phyloP scores from a whole-genome alignment of 192 early-diverging fungal species.

The Coemansia sp. region DNA sequence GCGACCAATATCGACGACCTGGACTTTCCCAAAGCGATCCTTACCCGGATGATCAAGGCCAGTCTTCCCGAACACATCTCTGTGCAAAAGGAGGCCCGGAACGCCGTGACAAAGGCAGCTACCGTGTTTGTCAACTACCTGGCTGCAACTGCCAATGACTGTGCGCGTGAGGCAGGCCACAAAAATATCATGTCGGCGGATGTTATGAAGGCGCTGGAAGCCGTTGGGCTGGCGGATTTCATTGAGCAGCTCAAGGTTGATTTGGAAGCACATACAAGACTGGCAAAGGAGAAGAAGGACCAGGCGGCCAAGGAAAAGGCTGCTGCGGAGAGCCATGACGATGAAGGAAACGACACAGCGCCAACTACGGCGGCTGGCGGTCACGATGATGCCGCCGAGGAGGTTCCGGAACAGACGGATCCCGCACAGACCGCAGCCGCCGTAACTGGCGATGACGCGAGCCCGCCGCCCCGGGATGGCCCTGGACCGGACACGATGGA shows the following conservation, averaged over 20 bases:
- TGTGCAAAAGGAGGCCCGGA: conserved; percentile 38
- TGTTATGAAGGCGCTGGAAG: conserved; percentile 34
- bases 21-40: conserved; percentile 40
- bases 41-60: conserved; percentile 30
- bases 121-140: conserved; percentile 44
- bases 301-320: conserved; percentile 12
- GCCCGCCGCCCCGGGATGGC: too few relatives aligned
- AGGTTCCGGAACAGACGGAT: neutral
- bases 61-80: conserved; percentile 39
- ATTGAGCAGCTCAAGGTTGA: conserved; percentile 23
- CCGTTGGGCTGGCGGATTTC: conserved; percentile 35
- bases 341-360: conserved; percentile 3
- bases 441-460: too few relatives aligned
- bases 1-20: conserved; percentile 30
- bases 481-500: conserved; percentile 5
- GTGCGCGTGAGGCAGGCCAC: conserved; percentile 32
- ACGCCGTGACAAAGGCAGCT: conserved; percentile 20
- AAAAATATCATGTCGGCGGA: conserved; percentile 39
- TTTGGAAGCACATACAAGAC: conserved; percentile 9
- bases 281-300: conserved; percentile 32
- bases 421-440: neutral
- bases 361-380: neutral
- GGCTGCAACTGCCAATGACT: conserved; percentile 42
- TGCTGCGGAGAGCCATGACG: neutral
- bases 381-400: neutral